Conservation (phyloP, 2,329 filamentous ascomycete genomes). For the Dothideomycetes sp. region DNA sequence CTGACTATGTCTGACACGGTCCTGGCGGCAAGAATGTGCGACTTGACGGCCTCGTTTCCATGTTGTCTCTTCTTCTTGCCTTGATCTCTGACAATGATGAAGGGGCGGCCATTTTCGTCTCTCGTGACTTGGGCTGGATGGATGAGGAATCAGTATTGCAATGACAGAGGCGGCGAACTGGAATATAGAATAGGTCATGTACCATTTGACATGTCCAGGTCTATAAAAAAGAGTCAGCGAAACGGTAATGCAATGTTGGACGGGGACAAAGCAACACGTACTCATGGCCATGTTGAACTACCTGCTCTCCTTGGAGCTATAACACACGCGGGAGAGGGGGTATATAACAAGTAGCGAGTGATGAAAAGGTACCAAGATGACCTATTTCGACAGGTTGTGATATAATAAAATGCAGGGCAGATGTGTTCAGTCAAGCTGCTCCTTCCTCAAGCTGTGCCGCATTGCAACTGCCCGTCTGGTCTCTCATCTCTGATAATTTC, state of each 20-base stretch:
- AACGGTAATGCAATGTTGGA: slow-evolving; percentile 17
- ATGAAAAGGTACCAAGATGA: slow-evolving; percentile 3
- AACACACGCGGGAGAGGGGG: neutral
- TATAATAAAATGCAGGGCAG: too few species aligned
- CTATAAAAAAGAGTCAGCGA: slow-evolving; percentile 32
- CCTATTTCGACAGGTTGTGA: too few species aligned
- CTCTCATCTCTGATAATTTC: too few species aligned
- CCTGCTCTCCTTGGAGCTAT: slow-evolving; percentile 8
- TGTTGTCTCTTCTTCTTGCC: slow-evolving; percentile 96
- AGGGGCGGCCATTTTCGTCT: slow-evolving; percentile 93
- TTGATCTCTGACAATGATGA: slow-evolving; percentile 97
- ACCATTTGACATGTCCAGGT: slow-evolving; percentile 79
- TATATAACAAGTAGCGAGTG: neutral
- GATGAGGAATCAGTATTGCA: slow-evolving; percentile 5
- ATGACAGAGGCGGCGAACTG: neutral
- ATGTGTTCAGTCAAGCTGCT: too few species aligned
- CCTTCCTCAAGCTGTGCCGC: too few species aligned
- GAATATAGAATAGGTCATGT: slow-evolving; percentile 21
- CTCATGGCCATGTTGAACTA: slow-evolving; percentile 46
- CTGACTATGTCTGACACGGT: slow-evolving; percentile 97
- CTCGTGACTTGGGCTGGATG: slow-evolving; percentile 64
- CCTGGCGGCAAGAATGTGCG: slow-evolving; percentile 91
- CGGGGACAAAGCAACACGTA: slow-evolving; percentile 33
- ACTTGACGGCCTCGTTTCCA: slow-evolving; percentile 94
- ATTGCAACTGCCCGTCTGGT: too few species aligned